Evolutionary conservation across 805 yeast species (phyloP).

Genomic region (Kazachstania bromeliacearum): DNA sequence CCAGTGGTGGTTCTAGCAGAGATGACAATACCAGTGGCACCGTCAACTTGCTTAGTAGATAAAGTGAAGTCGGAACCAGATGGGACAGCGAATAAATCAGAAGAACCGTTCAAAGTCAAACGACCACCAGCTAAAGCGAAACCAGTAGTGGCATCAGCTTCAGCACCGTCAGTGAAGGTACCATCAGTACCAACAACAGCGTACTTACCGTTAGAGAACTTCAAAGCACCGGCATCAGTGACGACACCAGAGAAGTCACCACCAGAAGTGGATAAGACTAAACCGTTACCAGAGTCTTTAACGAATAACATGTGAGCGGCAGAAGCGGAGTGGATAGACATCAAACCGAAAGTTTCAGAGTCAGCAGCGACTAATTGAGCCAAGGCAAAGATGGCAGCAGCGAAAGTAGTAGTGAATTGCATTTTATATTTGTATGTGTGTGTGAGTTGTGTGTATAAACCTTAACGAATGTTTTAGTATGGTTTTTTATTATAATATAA

Average conservation of each 20-base stretch:
- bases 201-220: conserved; percentile 22
- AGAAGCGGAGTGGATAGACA: conserved; percentile 32
- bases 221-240: conserved; percentile 28
- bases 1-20: conserved; percentile 5
- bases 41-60: conserved; percentile 16
- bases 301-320: conserved; percentile 24
- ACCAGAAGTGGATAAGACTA: conserved; percentile 8
- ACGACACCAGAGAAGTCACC: conserved; percentile 15
- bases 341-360: conserved; percentile 30
- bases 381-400: conserved; percentile 22
- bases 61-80: conserved; percentile 16
- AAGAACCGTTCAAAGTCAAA: conserved; percentile 30
- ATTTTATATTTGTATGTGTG: conserved; percentile 2
- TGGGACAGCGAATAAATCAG: conserved; percentile 33
- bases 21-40: conserved; percentile 6
- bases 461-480: too few species aligned
- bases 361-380: conserved; percentile 26
- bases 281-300: conserved; percentile 12
- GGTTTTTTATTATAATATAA: too few species aligned
- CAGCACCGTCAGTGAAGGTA: conserved; percentile 10
- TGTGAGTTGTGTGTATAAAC: too few species aligned
- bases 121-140: conserved; percentile 33
- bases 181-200: conserved; percentile 23
- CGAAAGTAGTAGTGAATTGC: conserved; percentile 10
- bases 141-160: conserved; percentile 25